Percentiles rank a stretch among this genome's conserved stretches.
Evolutionary conservation across 495 filamentous ascomycete genomes (phyloP).

Genomic region (Bryoglossum gracile): DNA sequence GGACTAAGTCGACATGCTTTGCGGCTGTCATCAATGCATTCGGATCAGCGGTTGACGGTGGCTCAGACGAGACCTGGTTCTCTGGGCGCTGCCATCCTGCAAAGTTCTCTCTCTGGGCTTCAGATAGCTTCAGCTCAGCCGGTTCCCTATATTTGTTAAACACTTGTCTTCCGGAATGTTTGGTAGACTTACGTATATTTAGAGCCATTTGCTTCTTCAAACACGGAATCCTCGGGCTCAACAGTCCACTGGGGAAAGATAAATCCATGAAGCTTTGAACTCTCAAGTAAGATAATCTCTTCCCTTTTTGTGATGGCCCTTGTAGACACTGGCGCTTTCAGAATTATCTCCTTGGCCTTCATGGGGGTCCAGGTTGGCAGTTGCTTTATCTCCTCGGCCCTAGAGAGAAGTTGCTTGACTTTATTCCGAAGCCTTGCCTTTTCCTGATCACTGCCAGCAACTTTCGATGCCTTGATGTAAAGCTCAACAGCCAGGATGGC

Average conservation of each 20-base stretch:
- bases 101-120: slow-evolving; percentile 62
- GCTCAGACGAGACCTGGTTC: too few relatives aligned
- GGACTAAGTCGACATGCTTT: slow-evolving; percentile 68
- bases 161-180: too few relatives aligned
- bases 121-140: slow-evolving; percentile 59
- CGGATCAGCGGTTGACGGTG: too few relatives aligned
- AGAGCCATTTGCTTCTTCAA: slow-evolving; percentile 20
- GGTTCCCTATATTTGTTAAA: slow-evolving; percentile 50
- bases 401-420: slow-evolving; percentile 56
- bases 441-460: slow-evolving; percentile 45
- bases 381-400: slow-evolving; percentile 68
- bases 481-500: slow-evolving; percentile 69
- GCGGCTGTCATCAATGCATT: slow-evolving; percentile 43
- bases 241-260: slow-evolving; percentile 75
- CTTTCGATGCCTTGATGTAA: slow-evolving; percentile 64
- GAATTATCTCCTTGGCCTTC: slow-evolving; percentile 17
- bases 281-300: slow-evolving; percentile 67
- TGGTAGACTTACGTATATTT: slow-evolving; percentile 21
- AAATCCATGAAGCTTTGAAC: slow-evolving; percentile 70
- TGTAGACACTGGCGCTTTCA: slow-evolving; percentile 45
- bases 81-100: slow-evolving; percentile 72
- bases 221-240: slow-evolving; percentile 38
- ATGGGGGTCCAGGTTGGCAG: slow-evolving; percentile 20
- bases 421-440: slow-evolving; percentile 53
- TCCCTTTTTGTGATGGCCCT: slow-evolving; percentile 64